Percentiles rank a stretch among this genome's conserved stretches.
phyloP scores from a whole-genome alignment of 306 rosid species.

The Prunus mongolica region DNA sequence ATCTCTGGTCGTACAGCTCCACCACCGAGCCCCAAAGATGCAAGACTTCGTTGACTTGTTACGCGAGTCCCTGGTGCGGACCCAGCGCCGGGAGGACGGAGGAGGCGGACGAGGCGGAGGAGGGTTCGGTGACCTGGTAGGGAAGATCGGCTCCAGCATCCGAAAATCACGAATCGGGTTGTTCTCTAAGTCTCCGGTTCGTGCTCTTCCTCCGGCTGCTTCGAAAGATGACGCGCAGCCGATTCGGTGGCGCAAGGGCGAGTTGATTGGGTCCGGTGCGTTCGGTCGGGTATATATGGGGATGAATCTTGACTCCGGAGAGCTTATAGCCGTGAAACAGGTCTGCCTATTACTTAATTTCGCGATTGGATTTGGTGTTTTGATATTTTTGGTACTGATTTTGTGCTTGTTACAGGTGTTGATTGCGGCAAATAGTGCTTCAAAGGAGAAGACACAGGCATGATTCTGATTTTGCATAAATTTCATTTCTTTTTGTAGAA shows the following conservation, averaged over 20 bases:
- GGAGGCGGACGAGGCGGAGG: conserved; percentile 49
- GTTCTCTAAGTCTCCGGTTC: conserved; percentile 41
- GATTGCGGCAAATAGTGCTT: conserved; percentile 67
- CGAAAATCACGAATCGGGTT: conserved; percentile 72
- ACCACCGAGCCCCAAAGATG: conserved; percentile 35
- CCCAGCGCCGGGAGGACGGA: conserved; percentile 24
- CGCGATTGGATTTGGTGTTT: neutral
- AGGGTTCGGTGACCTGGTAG: conserved; percentile 55
- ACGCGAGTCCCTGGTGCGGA: conserved; percentile 72
- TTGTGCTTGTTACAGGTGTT: conserved; percentile 51
- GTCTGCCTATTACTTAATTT: conserved; percentile 20
- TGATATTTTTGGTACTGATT: neutral
- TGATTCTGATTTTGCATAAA: neutral
- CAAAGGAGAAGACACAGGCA: conserved; percentile 77
- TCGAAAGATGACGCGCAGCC: conserved; percentile 36
- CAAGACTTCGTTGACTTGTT: conserved; percentile 73
- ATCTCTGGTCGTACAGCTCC: neutral
- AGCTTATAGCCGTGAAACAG: conserved; percentile 91
- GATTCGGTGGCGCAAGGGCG: conserved; percentile 92
- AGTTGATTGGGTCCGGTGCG: conserved; percentile 86
- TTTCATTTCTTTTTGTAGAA: neutral
- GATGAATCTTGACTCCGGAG: conserved; percentile 93
- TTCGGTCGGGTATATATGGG: conserved; percentile 92
- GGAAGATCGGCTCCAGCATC: conserved; percentile 67
- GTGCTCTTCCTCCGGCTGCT: conserved; percentile 38